Evolutionary conservation across 176 grass and related monocot genomes (phyloP), one percentile per base, ranked within the genome.

Genomic region (Aegilops sharonensis): DNA sequence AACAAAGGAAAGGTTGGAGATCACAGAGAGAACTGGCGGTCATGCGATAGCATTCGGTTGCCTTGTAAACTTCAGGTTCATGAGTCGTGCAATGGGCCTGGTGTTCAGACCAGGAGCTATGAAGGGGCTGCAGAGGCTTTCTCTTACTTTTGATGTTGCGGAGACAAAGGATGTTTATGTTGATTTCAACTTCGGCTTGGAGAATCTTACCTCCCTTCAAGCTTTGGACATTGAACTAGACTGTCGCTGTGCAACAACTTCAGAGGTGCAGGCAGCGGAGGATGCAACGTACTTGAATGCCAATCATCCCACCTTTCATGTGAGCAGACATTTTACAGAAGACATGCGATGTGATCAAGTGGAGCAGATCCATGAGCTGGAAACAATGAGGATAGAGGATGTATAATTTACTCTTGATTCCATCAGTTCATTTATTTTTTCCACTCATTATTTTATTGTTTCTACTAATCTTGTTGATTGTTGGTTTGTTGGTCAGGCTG

Each of bases 151-250:
- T 71, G 6, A 23, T 37, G 4, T 82, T 0, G 4, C 3, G 0
- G 20, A 70, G 2, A 82, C 80, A 6, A 36, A 70, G 24, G 20
- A 37, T 82, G 21, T 25, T 59, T 9, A 36, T 27, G 3, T 5
- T 27, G 48, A 60, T 72, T 83, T 72, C 17, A 4, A 60, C 5
- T 4, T 72, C 11, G 67, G 81, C 13, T 83, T 40, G 11, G 69
- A 84, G 24, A 84, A 84, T 31, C 69, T 75, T 4, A 62, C 54
- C 54, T 74, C 54, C 50, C 81, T 83, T 9, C 13, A 45, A 54
- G 9, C 3, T 42, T 34, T 83, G 4, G 23, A 73, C 2, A 0
- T 63, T 61, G 54, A 3, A 20, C 61, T 62, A 6, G 52, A 63
- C 23, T 83, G 54, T 5, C 23, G 5, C 1, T 31, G 0, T 20